Base-by-base conservation (phyloP, 2,329 filamentous ascomycete genomes). In the Dothistroma pini region DNA sequence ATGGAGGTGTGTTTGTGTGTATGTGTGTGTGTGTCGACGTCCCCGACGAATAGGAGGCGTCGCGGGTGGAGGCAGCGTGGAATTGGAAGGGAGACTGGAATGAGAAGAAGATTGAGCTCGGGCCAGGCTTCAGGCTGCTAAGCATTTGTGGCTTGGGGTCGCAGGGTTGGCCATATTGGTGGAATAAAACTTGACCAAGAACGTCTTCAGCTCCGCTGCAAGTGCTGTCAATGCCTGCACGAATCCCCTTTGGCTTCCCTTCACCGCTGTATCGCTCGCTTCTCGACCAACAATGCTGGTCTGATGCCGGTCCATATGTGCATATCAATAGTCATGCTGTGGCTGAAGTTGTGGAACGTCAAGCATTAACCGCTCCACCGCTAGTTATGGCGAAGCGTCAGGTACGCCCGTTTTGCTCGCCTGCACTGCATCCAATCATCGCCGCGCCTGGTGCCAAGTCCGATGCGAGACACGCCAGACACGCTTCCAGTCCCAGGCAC, bases 301-400 rank as follows among this genome's bases (percentile, higher is more conserved):
- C 6, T 29, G 7, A 32, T 53, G 31, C 31, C 2, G 16, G 21
- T 21, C 14, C 8, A 16, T 41, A n/a, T 16, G n/a, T 41, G 38
- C 12, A 41, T 8, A 8, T 31, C 25, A n/a, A 12, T 1, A 12
- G 6, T n/a, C 19, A 6, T 6, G 29, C 50, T 22, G 29, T 34
- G 50, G 25, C 50, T 34, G 50, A 35, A 21, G 31, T 19, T n/a
- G 51, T 11, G 31, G 12, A 19, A 53, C 31, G 29, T 31, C 31
- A 12, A 21, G 25, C 22, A 35, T 29, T 35, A 53, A 35, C 51
- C 51, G 51, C 51, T 12, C 31, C 5, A n/a, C 7, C 31, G 51
- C 51, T 29, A 35, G n/a, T 53, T 53, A 35, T 6, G 51, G 51
- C 51, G 25, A 53, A 53, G 51, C 31, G 51, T 53, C 51, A 53